Conservation (phyloP, 2,329 filamentous ascomycete species). For the Pestalotiopsis sp. region DNA sequence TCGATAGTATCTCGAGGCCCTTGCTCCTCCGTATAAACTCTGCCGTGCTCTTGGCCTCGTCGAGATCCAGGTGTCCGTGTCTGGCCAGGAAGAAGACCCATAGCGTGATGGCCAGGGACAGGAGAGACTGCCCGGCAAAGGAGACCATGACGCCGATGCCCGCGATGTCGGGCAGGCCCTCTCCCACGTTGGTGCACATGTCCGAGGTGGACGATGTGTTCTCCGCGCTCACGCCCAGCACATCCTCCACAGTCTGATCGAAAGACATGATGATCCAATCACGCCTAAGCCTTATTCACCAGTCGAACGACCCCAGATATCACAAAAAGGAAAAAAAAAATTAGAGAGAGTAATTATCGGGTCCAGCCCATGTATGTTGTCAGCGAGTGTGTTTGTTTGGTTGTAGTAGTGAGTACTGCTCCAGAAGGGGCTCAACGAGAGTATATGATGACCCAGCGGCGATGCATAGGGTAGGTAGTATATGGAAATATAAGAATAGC, state of each 20-base stretch:
- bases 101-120: slow-evolving; percentile 15
- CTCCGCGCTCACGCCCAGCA: background rate
- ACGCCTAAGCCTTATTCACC: background rate
- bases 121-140: slow-evolving; percentile 17
- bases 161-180: slow-evolving; percentile 15
- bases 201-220: background rate
- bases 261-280: background rate
- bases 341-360: background rate
- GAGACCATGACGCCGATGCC: slow-evolving; percentile 17
- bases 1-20: slow-evolving; percentile 16
- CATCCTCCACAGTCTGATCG: slow-evolving; percentile 4
- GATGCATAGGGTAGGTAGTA: background rate
- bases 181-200: slow-evolving; percentile 14
- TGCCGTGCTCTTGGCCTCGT: slow-evolving; percentile 12
- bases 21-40: slow-evolving; percentile 9
- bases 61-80: slow-evolving; percentile 15
- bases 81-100: slow-evolving; percentile 17
- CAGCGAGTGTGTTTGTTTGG: too few species aligned
- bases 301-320: background rate
- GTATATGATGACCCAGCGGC: background rate
- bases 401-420: background rate
- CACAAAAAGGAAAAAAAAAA: background rate
- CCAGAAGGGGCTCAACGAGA: background rate
- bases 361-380: background rate
- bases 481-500: background rate